Conservation (phyloP, 495 filamentous ascomycete genomes). For the Hypoxylon fuscum region DNA sequence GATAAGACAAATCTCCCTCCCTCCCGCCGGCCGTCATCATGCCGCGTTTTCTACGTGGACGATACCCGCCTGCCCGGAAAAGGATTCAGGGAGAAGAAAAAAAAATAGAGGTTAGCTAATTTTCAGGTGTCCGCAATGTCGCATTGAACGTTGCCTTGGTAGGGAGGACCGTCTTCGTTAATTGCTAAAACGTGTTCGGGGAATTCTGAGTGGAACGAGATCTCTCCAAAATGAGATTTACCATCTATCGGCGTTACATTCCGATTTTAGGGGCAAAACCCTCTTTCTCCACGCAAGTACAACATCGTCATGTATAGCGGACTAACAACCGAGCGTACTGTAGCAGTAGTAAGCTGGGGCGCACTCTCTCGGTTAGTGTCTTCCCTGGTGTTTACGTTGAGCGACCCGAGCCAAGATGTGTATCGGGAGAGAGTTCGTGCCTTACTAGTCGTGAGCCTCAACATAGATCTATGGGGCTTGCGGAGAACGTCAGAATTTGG, state of each 20-base stretch:
- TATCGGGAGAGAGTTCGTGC: constrained; percentile 27
- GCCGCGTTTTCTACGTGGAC: constrained; percentile 15
- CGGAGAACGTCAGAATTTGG: constrained; percentile 37
- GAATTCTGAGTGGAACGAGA: constrained; percentile 44
- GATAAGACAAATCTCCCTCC: constrained; percentile 12
- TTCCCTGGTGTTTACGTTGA: constrained; percentile 22
- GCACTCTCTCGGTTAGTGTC: constrained; percentile 31
- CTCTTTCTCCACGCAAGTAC: constrained; percentile 38
- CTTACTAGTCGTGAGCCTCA: constrained; percentile 43
- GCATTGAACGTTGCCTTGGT: constrained; percentile 30
- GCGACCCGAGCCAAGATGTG: constrained; percentile 25
- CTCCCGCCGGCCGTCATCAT: constrained; percentile 11
- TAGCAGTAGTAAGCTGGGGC: constrained; percentile 41
- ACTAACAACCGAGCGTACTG: constrained; percentile 30
- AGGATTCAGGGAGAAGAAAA: constrained; percentile 1
- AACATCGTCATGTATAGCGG: constrained; percentile 28
- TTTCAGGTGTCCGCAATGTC: constrained; percentile 26
- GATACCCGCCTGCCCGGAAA: constrained; percentile 21
- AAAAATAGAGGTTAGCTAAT: constrained; percentile 4
- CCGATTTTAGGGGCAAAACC: constrained; percentile 39
- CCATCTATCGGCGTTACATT: constrained; percentile 45
- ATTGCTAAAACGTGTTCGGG: constrained; percentile 45
- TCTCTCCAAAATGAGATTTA: constrained; percentile 43
- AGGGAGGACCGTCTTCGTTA: constrained; percentile 40
- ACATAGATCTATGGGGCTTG: constrained; percentile 34